phyloP scores from a whole-genome alignment of 257 asterid genomes.

The Nicotiana paniculata region DNA sequence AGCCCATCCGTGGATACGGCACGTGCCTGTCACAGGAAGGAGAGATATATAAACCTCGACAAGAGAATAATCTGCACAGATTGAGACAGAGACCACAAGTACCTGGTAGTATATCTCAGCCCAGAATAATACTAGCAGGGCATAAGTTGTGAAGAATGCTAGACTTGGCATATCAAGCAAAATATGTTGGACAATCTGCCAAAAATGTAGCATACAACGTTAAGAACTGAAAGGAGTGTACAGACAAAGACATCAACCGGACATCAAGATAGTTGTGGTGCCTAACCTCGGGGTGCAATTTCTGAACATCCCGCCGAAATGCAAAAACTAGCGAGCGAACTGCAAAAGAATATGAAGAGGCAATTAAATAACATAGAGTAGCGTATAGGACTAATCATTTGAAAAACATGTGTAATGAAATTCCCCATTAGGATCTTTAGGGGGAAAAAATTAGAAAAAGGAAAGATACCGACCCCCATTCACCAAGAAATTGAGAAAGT shows the following conservation, averaged over 20 bases:
- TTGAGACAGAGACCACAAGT: conserved; percentile 10
- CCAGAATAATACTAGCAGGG: conserved; percentile 88
- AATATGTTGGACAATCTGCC: conserved; percentile 82
- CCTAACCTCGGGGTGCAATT: conserved; percentile 73
- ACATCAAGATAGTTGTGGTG: not conserved
- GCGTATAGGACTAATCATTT: not conserved
- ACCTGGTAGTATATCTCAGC: conserved; percentile 98
- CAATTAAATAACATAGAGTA: not conserved
- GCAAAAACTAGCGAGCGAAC: conserved; percentile 73
- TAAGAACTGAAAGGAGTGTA: not conserved
- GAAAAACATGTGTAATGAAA: not conserved
- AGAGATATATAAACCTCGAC: not conserved
- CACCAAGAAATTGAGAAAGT: conserved; percentile 90
- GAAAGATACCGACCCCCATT: conserved; percentile 58
- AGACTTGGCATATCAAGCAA: conserved; percentile 96
- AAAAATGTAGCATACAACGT: not conserved
- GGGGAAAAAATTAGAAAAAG: too few species aligned
- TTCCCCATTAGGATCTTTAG: not conserved
- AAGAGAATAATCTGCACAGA: not conserved
- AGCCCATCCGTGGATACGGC: conserved; percentile 93
- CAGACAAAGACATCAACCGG: not conserved
- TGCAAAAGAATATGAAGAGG: conserved; percentile 20
- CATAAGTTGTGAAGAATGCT: conserved; percentile 92
- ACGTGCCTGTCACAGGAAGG: conserved; percentile 57
- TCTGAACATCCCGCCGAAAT: conserved; percentile 70